These are phyloP conservation scores for Rutstroemia sp. DNA, from an alignment of 2,329 filamentous ascomycete genomes.

Conservation along the genomic window DNA sequence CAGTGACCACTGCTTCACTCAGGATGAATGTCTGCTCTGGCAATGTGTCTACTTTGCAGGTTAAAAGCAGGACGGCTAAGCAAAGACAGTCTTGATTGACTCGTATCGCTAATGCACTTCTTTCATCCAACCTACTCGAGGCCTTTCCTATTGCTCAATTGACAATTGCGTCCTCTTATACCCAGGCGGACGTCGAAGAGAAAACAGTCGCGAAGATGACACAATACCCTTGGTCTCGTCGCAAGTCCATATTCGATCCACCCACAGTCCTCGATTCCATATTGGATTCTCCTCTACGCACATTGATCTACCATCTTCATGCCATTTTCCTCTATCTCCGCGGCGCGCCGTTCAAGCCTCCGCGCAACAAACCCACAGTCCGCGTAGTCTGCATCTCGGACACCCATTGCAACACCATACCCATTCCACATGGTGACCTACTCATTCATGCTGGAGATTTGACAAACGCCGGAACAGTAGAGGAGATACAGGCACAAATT, in stretches of 20 bases:
- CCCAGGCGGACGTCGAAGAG: background rate
- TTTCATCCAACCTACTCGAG: no score
- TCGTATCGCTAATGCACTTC: no score
- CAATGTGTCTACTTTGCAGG: background rate
- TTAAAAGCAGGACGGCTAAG: no score
- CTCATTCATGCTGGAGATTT: conserved; percentile 88
- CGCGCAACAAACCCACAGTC: conserved; percentile 49
- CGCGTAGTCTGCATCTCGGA: conserved; percentile 85
- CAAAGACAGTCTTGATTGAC: no score
- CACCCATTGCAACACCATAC: conserved; percentile 62
- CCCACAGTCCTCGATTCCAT: conserved; percentile 51
- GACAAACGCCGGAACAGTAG: conserved; percentile 61
- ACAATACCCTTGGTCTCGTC: conserved; percentile 26
- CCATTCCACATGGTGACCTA: conserved; percentile 72
- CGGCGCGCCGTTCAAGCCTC: conserved; percentile 53
- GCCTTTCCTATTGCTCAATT: no score
- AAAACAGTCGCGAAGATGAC: background rate
- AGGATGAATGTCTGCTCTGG: background rate
- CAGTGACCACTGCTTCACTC: no score
- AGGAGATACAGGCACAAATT: conserved; percentile 73
- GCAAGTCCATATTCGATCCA: conserved; percentile 24
- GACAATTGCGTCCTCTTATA: no score
- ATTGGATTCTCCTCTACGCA: conserved; percentile 60
- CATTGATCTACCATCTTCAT: conserved; percentile 56
- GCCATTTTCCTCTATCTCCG: conserved; percentile 59